phyloP scores from a whole-genome alignment of 2,329 filamentous ascomycete species.

The Parastagonospora nodorum region DNA sequence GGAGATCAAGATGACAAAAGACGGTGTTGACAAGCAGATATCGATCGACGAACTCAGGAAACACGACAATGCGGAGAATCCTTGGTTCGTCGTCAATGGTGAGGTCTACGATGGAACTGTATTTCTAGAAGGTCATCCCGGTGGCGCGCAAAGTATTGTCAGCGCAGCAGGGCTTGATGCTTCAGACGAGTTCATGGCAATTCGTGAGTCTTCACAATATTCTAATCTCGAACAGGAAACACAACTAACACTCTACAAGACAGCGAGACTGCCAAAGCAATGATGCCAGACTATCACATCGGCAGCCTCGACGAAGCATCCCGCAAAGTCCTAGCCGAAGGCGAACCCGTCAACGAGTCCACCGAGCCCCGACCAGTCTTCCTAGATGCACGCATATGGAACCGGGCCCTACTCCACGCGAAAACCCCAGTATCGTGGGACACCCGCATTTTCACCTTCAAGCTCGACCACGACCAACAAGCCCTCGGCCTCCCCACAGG shows the following conservation, averaged over 20 bases:
- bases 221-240: neutral
- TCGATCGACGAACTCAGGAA: slow-evolving; percentile 72
- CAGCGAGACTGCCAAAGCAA: slow-evolving; percentile 86
- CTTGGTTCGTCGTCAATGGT: slow-evolving; percentile 88
- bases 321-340: slow-evolving; percentile 58
- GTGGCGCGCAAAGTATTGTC: slow-evolving; percentile 82
- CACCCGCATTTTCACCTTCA: slow-evolving; percentile 80
- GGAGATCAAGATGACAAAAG: slow-evolving; percentile 79
- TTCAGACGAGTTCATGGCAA: slow-evolving; percentile 88
- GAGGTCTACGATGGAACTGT: slow-evolving; percentile 86
- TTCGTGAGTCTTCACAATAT: slow-evolving; percentile 64
- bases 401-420: slow-evolving; percentile 69
- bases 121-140: slow-evolving; percentile 83
- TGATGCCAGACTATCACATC: slow-evolving; percentile 87
- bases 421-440: slow-evolving; percentile 77
- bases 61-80: slow-evolving; percentile 67
- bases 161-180: slow-evolving; percentile 81
- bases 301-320: slow-evolving; percentile 72
- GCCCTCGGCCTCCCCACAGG: slow-evolving; percentile 77
- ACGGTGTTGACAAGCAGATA: slow-evolving; percentile 66
- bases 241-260: slow-evolving; percentile 58
- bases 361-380: slow-evolving; percentile 64
- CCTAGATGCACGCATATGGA: slow-evolving; percentile 74
- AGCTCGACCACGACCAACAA: slow-evolving; percentile 73
- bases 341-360: slow-evolving; percentile 49